Base-by-base conservation (phyloP, 208 protist species). In the Wallacemonas sp. region DNA sequence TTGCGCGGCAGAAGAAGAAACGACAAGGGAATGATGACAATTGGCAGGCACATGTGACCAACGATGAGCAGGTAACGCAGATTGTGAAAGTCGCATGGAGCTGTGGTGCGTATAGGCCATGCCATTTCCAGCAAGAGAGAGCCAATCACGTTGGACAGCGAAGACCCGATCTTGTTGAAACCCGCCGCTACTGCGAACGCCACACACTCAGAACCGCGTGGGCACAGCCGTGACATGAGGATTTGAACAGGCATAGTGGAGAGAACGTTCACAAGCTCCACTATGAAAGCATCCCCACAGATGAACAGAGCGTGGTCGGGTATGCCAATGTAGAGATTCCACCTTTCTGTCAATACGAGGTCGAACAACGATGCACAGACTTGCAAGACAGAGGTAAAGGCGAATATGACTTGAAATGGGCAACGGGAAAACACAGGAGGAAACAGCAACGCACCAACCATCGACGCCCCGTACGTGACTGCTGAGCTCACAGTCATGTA, bases 221-320 rank as follows among this genome's bases (percentile, higher is more conserved):
- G 83, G 62, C 80, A 88, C 15, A 93, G 66, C 39, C 82, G 80
- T 2, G 83, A 80, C 39, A 86, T 77, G 12, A 93, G 72, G 9
- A 93, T 66, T 2, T 85, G 65, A 24, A 60, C 60, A 21, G 86
- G 80, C 78, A 93, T 88, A 30, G 69, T 84, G 42, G 75, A 64
- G 8, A 93, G 33, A 67, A 84, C 79, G 34, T 72, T 66, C 15
- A 60, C 64, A 15, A 78, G 46, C 59, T 88, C 49, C 15, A 70
- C 63, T 2, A 91, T 68, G 21, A 88, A 73, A 2, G 70, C 59
- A 44, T 91, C 77, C 34, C 87, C 83, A 26, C 81, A 69, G 33
- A 94, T 68, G 77, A 85, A 95, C 53, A 89, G 79, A 51, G 73
- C 72, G 49, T 82, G 63, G 53, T 93, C 87, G 17, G 77, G 82